Base-by-base conservation (phyloP, 2,329 filamentous ascomycete genomes). In the Pseudopithomyces chartarum region DNA sequence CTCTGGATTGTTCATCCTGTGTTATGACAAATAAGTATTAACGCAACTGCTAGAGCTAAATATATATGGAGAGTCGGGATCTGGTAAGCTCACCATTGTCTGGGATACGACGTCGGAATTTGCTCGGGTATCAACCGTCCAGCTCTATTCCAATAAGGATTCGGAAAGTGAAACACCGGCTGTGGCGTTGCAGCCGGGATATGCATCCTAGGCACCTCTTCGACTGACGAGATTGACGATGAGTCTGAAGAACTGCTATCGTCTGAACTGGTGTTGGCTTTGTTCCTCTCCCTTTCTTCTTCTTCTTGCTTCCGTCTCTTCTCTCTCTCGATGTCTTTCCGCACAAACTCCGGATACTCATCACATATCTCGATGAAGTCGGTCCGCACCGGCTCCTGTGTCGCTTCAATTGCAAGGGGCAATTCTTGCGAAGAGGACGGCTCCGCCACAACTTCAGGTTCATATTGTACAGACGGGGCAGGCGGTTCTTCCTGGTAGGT, bases 301-400 rank as follows among this genome's bases (percentile, higher is more conserved):
- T 22, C 22, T 19, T 38, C 13, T 15, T 56, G 57, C 15, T 61
- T 63, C 19, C 58, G 57, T 43, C 7, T 44, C 8, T 54, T 46
- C 13, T 58, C 15, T 38, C 59, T 57, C 15, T 55, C 56, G 6
- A 64, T 47, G 2, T 36, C 53, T 45, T 65, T 53, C 8, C 62
- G 49, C 7, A 70, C 49, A 4, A 66, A 52, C 7, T 53, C 48
- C 6, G 67, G 66, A 19, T 64, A 63, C 15, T 67, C 57, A 7
- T 69, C 66, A 19, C 63, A 62, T 1, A 69, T 60, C 29, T 63
- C 55, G 42, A 71, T 60, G 36, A 58, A 67, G 42, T 71, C 65
- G 4, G 26, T 13, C 2, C 42, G 38, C 6, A 39, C 11, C 29
- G 33, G 48, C 22, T 36, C 32, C 8, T 19, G 15, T 8, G 32